These are phyloP conservation scores for Oidiodendron maius DNA, from an alignment of 495 filamentous ascomycete genomes.

Conservation along the genomic window DNA sequence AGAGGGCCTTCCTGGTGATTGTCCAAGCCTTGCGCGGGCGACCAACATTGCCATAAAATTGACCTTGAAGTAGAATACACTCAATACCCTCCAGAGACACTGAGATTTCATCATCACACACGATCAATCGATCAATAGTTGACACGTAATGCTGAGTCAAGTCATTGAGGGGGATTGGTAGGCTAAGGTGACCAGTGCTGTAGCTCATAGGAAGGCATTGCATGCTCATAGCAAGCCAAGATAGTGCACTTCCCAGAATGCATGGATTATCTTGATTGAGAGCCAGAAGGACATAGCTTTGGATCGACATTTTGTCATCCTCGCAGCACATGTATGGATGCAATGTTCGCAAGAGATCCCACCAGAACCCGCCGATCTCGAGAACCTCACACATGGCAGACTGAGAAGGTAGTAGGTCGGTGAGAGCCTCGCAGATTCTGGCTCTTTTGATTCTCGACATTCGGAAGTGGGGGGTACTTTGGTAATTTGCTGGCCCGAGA, in stretches of 20 bases:
- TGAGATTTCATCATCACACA: slow-evolving; percentile 1
- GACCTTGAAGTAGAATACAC: slow-evolving; percentile 1
- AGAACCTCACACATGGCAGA: background rate
- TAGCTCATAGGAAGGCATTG: background rate
- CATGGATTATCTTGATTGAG: background rate
- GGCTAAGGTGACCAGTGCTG: background rate
- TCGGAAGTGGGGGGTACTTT: slow-evolving; percentile 2
- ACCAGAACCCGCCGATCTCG: background rate
- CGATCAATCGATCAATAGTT: background rate
- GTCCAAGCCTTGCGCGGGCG: slow-evolving; percentile 5
- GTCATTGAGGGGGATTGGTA: background rate
- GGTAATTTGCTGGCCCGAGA: background rate
- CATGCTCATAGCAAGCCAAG: background rate
- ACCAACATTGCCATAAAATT: slow-evolving; percentile 4
- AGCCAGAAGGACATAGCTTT: background rate
- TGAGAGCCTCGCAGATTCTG: slow-evolving; percentile 3
- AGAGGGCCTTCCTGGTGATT: background rate
- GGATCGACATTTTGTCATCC: background rate
- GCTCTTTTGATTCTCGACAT: background rate
- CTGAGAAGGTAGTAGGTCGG: background rate
- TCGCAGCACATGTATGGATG: slow-evolving; percentile 3
- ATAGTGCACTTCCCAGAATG: background rate
- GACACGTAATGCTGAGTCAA: slow-evolving; percentile 3
- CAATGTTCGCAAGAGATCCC: background rate
- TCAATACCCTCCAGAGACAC: slow-evolving; percentile 3